Evolutionary conservation across 2,329 filamentous ascomycete genomes (phyloP).

Genomic region (Gremmenia infestans): DNA sequence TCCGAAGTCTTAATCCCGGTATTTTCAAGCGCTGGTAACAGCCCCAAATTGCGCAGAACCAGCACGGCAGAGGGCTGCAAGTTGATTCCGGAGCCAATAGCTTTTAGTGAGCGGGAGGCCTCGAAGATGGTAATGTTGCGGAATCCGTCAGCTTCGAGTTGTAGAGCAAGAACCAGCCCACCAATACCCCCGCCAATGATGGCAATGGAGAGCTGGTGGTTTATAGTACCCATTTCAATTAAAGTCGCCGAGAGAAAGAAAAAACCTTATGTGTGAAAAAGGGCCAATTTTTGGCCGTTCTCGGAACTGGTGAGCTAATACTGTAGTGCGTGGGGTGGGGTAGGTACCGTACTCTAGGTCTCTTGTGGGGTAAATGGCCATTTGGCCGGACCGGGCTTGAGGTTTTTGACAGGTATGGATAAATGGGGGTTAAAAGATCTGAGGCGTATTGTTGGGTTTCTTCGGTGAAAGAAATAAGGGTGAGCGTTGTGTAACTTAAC

Average conservation of each 20-base stretch:
- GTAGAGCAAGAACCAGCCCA: conserved; percentile 12
- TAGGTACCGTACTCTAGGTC: background rate
- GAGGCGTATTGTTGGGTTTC: no score
- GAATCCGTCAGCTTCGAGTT: conserved; percentile 31
- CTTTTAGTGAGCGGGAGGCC: conserved; percentile 36
- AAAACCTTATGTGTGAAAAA: background rate
- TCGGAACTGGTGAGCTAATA: background rate
- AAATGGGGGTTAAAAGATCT: no score
- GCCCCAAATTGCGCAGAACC: conserved; percentile 39
- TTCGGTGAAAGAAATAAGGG: no score
- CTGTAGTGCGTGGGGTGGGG: background rate
- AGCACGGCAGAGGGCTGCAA: conserved; percentile 42
- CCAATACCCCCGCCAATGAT: background rate
- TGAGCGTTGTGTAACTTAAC: no score
- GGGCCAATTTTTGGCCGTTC: background rate
- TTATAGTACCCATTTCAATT: background rate
- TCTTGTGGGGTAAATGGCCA: background rate
- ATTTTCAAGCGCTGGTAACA: conserved; percentile 36
- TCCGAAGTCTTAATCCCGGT: conserved; percentile 39
- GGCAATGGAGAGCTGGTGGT: background rate
- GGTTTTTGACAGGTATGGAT: no score
- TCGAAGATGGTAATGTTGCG: conserved; percentile 41
- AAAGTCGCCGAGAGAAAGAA: background rate
- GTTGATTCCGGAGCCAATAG: conserved; percentile 43
- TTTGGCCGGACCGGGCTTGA: no score